A percentile compares a stretch with the other conserved stretches of the same genome.
Evolutionary conservation across 75 land plant species (phyloP).

Genomic region (Gnetum montanum): DNA sequence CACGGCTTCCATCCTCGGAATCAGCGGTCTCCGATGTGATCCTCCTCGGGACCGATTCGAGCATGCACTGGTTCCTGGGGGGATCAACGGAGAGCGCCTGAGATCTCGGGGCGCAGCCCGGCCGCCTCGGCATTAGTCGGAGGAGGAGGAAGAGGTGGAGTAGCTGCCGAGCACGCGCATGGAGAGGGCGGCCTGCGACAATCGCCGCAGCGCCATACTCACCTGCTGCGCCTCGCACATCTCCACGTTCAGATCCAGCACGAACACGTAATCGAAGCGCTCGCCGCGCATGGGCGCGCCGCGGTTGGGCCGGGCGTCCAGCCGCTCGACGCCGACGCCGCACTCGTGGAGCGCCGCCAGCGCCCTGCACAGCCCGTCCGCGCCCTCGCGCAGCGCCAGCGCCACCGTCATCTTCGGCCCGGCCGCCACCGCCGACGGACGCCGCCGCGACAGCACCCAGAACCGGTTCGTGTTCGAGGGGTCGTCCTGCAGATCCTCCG

Average conservation of each 20-base stretch:
- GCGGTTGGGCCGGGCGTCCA: conserved; percentile 19
- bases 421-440: neutral
- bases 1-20: too few relatives aligned
- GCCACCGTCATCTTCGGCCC: conserved; percentile 26
- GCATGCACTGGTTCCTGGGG: too few relatives aligned
- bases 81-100: too few relatives aligned
- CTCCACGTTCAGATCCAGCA: conserved; percentile 20
- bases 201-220: conserved; percentile 4
- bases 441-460: conserved; percentile 6
- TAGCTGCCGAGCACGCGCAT: conserved; percentile 1
- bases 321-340: conserved; percentile 3
- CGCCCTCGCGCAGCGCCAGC: conserved; percentile 17
- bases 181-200: neutral
- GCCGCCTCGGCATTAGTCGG: too few relatives aligned
- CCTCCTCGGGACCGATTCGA: too few relatives aligned
- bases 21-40: too few relatives aligned
- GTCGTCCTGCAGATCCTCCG: conserved; percentile 18
- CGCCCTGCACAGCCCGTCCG: conserved; percentile 21
- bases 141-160: neutral
- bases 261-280: conserved; percentile 24
- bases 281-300: conserved; percentile 13
- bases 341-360: conserved; percentile 12
- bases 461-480: conserved; percentile 20
- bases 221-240: conserved; percentile 4
- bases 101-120: too few relatives aligned